Percentiles rank a stretch among this genome's conserved stretches.
Evolutionary conservation across 176 grass and related monocot genomes (phyloP).

Genomic region (Avena atlantica): DNA sequence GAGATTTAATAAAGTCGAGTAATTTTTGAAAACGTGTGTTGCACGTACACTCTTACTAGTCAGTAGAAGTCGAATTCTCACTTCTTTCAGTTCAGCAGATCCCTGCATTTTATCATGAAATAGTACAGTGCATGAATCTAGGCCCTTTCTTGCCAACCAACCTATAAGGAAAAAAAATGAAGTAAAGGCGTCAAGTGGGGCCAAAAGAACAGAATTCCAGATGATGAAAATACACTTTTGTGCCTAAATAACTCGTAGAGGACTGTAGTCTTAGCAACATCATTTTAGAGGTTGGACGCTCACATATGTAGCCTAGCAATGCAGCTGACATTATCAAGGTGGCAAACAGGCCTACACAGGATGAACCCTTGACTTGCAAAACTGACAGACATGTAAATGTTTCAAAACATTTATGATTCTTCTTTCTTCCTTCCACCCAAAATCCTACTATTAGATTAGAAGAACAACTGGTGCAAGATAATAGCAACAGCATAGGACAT

Average conservation of each 20-base stretch:
- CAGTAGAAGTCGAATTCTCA: neutral
- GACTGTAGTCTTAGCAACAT: constrained; percentile 16
- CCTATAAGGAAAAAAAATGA: neutral
- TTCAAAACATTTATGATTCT: neutral
- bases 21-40: no score
- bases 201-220: neutral
- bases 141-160: constrained; percentile 30
- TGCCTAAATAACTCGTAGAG: neutral
- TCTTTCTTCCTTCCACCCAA: neutral
- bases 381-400: neutral
- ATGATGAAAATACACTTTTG: constrained; percentile 12
- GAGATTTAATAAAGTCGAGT: no score
- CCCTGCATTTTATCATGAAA: neutral
- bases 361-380: constrained; percentile 22
- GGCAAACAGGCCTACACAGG: neutral
- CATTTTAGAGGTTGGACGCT: neutral
- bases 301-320: neutral
- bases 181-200: neutral
- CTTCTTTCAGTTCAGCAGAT: neutral
- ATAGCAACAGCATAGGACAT: neutral
- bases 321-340: neutral
- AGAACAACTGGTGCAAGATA: constrained; percentile 21
- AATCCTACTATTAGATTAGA: neutral
- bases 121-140: neutral
- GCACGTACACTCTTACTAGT: no score